Percentiles rank a stretch among this genome's conserved stretches.
phyloP scores from a whole-genome alignment of 2,329 filamentous ascomycete genomes.

The Penicillium rolfsii region DNA sequence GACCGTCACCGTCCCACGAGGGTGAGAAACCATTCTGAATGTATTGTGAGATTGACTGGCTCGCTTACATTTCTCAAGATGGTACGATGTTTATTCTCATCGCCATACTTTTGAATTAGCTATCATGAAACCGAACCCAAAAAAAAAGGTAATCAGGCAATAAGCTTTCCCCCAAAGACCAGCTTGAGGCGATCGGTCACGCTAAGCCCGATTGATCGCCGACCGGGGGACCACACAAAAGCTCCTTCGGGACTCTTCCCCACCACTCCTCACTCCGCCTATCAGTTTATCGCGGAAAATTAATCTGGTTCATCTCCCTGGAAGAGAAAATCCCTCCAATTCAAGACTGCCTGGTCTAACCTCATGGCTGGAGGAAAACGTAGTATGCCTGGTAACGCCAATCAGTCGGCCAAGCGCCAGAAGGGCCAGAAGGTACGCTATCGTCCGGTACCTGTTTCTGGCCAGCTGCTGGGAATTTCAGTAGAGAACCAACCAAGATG shows the following conservation, averaged over 20 bases:
- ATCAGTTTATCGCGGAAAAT: slow-evolving; percentile 9
- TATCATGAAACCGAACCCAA: background rate
- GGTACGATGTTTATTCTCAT: background rate
- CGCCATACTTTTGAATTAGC: background rate
- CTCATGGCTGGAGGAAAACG: slow-evolving; percentile 38
- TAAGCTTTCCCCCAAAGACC: slow-evolving; percentile 15
- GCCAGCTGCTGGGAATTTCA: background rate
- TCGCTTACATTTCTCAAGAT: background rate
- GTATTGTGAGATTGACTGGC: background rate
- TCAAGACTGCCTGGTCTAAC: background rate
- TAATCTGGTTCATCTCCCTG: background rate
- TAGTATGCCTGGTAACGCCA: slow-evolving; percentile 34
- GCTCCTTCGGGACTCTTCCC: slow-evolving; percentile 8
- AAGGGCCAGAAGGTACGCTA: slow-evolving; percentile 29
- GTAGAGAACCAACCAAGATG: background rate
- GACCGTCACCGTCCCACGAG: background rate
- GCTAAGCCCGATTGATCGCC: slow-evolving; percentile 24
- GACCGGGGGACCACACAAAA: slow-evolving; percentile 26
- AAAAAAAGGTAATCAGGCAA: background rate
- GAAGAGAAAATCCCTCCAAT: background rate
- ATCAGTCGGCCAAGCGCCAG: slow-evolving; percentile 36
- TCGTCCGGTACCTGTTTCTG: background rate
- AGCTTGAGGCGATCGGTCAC: slow-evolving; percentile 21
- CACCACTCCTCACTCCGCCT: slow-evolving; percentile 10
- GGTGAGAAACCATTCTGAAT: background rate